Evolutionary conservation across 306 rosid species (phyloP), one percentile per base, ranked within the genome.

Genomic region (Lupinus albus): DNA sequence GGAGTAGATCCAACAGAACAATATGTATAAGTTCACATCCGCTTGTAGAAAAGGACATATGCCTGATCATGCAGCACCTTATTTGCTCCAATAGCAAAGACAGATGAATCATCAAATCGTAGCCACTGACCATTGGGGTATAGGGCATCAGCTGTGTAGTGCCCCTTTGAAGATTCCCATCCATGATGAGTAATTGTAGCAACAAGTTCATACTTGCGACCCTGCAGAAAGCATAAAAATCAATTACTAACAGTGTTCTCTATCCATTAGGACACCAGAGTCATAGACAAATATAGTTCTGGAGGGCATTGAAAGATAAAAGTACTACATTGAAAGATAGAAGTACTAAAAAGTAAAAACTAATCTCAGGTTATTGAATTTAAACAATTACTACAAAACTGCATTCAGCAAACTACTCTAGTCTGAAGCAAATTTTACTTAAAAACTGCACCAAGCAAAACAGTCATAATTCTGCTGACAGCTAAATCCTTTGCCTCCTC

Each of bases 151-250:
- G 99, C 95, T 8, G 96, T 93, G 81, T 93, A 93, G 75, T 90
- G 97, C 25, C 99, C 99, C 80, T 93, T 90, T 13, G 96, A 93
- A 30, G 97, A 86, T 65, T 90, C 99, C 78, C 86, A 72, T 47
- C 99, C 99, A 54, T 90, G 97, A 83, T 93, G 99, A 77, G 97
- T 90, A 60, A 93, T 82, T 68, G 99, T 93, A 47, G 96, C 87
- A 68, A 90, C 96, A 41, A 93, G 96, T 77, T 90, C 88, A 44
- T 88, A 93, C 77, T 70, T 93, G 52, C 97, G 91, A 47, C 99
- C 88, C 99, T 93, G 72, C 52, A 78, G 30, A 12, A 75, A 25
- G n/a, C 62, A 25, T 30, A 32, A 15, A 32, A 58, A 52, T 33
- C 60, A 16, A 42, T 81, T 59, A 65, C 33, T 60, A 25, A 13